Evolutionary conservation across 345 rosid genomes (phyloP).

Genomic region (Syzygium oleosum): DNA sequence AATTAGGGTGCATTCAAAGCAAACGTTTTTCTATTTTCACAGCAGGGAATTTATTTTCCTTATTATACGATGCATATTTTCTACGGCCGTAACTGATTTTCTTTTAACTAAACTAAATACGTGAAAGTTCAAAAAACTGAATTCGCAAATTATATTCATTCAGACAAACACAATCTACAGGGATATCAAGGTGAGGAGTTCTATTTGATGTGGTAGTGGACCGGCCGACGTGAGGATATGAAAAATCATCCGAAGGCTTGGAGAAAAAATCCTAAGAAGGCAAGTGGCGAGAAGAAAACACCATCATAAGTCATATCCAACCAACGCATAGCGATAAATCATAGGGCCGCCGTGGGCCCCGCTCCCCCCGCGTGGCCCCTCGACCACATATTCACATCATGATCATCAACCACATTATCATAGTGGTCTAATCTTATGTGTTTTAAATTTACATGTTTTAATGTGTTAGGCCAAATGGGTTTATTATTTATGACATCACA

Average conservation of each 20-base stretch:
- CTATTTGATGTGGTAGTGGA: not conserved
- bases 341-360: not conserved
- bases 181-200: not conserved
- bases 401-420: fast-evolving
- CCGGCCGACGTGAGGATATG: not conserved
- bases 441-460: not conserved
- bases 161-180: no score
- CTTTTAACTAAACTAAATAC: no score
- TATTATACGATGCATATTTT: no score
- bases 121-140: no score
- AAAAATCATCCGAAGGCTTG: not conserved
- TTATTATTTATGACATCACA: not conserved
- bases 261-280: not conserved
- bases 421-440: no score
- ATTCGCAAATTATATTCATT: no score
- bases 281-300: not conserved
- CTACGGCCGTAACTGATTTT: no score
- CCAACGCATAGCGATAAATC: not conserved
- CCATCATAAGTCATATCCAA: not conserved
- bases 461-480: not conserved
- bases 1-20: no score
- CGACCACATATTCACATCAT: not conserved
- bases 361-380: not conserved
- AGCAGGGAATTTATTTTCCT: no score
- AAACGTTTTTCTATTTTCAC: no score